A percentile compares a stretch with the other conserved stretches of the same genome.
These are phyloP conservation scores for Rhodotorula kratochvilovae DNA, from an alignment of 768 basidiomycete species.

Conservation along the genomic window DNA sequence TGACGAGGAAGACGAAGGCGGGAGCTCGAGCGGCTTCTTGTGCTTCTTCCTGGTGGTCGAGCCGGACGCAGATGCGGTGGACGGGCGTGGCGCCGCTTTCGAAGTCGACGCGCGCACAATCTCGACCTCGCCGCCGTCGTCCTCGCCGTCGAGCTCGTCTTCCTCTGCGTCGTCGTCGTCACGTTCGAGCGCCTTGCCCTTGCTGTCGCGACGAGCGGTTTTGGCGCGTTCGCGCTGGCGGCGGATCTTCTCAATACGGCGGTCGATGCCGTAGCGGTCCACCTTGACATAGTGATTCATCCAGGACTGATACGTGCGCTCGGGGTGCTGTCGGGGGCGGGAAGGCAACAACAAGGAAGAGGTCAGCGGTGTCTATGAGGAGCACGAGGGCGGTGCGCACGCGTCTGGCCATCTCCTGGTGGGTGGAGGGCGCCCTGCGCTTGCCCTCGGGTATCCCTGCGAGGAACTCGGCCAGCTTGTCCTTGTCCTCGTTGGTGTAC, in stretches of 20 bases:
- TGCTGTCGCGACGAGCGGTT: background rate
- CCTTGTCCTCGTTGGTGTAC: background rate
- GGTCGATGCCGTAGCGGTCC: background rate
- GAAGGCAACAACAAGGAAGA: too few species aligned
- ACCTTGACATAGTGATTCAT: slow-evolving; percentile 9
- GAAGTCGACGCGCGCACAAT: background rate
- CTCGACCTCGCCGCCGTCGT: background rate
- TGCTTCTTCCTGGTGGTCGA: background rate
- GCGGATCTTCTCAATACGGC: background rate
- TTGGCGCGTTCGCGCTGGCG: background rate
- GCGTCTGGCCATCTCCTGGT: background rate
- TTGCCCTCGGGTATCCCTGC: background rate
- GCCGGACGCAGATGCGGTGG: too few species aligned
- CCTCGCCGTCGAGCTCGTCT: background rate
- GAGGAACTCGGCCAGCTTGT: background rate
- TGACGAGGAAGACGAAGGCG: background rate
- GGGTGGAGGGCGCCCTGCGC: background rate
- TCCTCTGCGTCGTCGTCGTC: background rate
- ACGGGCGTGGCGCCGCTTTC: background rate
- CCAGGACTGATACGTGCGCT: background rate
- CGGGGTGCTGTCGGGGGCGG: background rate
- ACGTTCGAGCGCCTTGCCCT: background rate
- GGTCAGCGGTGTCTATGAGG: background rate
- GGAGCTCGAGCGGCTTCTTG: background rate
- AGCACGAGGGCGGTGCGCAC: background rate